Evolutionary conservation across 495 filamentous ascomycete genomes (phyloP), one percentile per base, ranked within the genome.

Genomic region (Lichenothelia convexa): DNA sequence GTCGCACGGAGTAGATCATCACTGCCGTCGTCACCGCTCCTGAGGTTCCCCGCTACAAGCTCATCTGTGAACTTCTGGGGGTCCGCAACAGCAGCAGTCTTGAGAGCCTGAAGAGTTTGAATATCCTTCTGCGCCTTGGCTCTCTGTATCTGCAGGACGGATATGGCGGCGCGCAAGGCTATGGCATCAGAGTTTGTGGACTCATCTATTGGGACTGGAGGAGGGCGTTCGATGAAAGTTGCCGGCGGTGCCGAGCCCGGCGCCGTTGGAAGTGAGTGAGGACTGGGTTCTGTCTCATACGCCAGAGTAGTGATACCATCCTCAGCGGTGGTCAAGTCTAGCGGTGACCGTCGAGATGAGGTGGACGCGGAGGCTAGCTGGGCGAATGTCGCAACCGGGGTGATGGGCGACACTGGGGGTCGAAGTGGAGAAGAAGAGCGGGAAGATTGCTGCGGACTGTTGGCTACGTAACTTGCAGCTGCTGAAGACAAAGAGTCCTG

Each of bases 121-220:
- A 92, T 71, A 53, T 92, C 83, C 15, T 64, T 62, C n/a, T 69
- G 49, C 12, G 75, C 75, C 51, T 79, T 79, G 43, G 74, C 67
- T 32, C 75, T 77, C 57, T 93, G 85, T 30, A 89, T 58, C 58
- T 87, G 80, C 21, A 93, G 61, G 31, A 91, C 74, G 3, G 75
- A 71, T 45, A 92, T 79, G 3, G 84, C 77, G 16, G 75, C 74
- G 24, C 74, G 70, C 19, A 93, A 62, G 3, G 85, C 85, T 17
- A 91, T 75, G 1, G 74, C 82, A 60, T 93, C 85, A 3, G 81
- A 71, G 46, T 91, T 91, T 33, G 70, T 63, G 43, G 73, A 75
- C 52, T 83, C 76, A 38, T 71, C 69, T 46, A 92, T 73, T 8
- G 82, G 75, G 9, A 70, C 61, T 1, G 75, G 59, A 0, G 63